Evolutionary conservation across 2,329 filamentous ascomycete species (phyloP), one percentile per base, ranked within the genome.

Genomic region (Diaporthe longicolla): DNA sequence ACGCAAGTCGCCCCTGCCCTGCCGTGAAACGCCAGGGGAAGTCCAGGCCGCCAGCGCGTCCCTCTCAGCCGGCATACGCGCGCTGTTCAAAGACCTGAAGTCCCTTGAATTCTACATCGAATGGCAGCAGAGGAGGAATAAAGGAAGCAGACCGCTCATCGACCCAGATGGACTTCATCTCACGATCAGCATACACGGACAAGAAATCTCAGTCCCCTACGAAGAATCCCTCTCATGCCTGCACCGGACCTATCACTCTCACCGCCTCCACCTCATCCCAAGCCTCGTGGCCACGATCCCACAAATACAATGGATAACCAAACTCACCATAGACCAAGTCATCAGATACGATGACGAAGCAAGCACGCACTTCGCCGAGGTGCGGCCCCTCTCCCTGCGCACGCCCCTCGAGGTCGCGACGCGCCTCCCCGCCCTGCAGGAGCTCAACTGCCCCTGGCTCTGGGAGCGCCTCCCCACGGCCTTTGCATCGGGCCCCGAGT

Each of bases 371-470:
- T 29, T 55, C 32, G 65, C 32, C 13, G 35, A 54, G 48, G 69
- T 68, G 68, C 79, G 77, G 26, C 78, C 78, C 55, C 21, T 79
- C 45, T 80, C 78, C 24, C 61, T 58, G 11, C 70, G 76, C 43
- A 71, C 76, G 58, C 78, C 76, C 24, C 72, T 80, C 43, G 74
- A 79, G 54, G 75, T 78, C 73, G 75, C 76, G 63, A 72, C 76
- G 61, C 75, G 72, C 73, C 76, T 80, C 43, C 76, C 79, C 45
- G 70, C 72, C 26, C 76, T 78, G 11, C 57, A 74, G 66, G 70
- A 76, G 69, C 74, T 77, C 19, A 50, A 61, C 55, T 76, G 76
- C 55, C 77, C 75, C 57, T 79, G 77, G 76, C 58, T 79, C 58
- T 77, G 79, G 78, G 78, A 79, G 73, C 76, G 76, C 65, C 37